Conservation (phyloP, 495 filamentous ascomycete species). For the Apodospora peruviana region DNA sequence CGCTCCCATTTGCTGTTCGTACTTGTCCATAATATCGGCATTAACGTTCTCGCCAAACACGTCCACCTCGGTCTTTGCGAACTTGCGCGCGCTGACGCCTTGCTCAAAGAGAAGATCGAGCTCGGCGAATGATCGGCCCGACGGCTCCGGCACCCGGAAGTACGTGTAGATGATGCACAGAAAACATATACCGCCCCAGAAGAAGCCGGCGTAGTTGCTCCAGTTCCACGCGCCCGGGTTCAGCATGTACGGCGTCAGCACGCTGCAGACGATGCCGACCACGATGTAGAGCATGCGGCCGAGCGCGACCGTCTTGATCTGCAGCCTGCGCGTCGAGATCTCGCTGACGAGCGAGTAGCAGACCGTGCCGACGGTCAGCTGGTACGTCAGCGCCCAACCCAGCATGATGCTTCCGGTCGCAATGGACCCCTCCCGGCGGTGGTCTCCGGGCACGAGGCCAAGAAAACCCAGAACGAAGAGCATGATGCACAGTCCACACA, state of each 20-base stretch:
- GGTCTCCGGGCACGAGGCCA: slow-evolving; percentile 52
- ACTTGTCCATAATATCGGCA: slow-evolving; percentile 42
- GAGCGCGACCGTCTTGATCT: slow-evolving; percentile 65
- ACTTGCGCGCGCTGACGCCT: slow-evolving; percentile 61
- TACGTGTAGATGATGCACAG: slow-evolving; percentile 67
- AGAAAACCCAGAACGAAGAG: slow-evolving; percentile 71
- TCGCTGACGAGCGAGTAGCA: slow-evolving; percentile 75
- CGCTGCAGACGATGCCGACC: slow-evolving; percentile 60
- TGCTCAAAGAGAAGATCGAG: slow-evolving; percentile 68
- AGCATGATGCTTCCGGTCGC: slow-evolving; percentile 69
- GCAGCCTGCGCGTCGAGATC: slow-evolving; percentile 64
- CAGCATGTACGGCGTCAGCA: slow-evolving; percentile 71
- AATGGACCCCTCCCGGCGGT: slow-evolving; percentile 51
- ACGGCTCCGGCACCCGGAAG: slow-evolving; percentile 70
- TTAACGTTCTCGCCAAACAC: slow-evolving; percentile 61
- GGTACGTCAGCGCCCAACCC: slow-evolving; percentile 68
- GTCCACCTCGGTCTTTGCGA: slow-evolving; percentile 57
- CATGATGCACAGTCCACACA: slow-evolving; percentile 59
- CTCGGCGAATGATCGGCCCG: slow-evolving; percentile 66
- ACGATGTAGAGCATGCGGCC: slow-evolving; percentile 70
- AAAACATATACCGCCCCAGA: slow-evolving; percentile 71
- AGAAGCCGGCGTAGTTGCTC: slow-evolving; percentile 74
- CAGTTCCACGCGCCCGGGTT: slow-evolving; percentile 72
- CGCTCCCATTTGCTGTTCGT: slow-evolving; percentile 28
- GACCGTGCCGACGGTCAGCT: slow-evolving; percentile 71